phyloP scores from a whole-genome alignment of 768 basidiomycete species.

The Boletus eberwhitei region DNA sequence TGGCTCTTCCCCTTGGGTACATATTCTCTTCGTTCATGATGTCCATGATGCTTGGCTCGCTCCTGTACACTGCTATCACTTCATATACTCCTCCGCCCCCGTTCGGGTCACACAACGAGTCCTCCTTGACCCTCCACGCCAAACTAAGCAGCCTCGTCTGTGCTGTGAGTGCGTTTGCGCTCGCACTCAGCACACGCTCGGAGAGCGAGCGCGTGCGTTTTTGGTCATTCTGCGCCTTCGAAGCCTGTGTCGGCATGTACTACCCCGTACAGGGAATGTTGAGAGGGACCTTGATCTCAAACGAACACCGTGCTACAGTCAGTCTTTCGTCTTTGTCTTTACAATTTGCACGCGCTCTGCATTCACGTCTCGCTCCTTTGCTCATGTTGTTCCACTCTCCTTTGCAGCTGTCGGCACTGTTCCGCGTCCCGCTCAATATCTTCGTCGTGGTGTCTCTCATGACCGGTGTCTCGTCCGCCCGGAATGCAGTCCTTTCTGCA shows the following conservation, averaged over 20 bases:
- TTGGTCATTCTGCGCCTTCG: constrained; percentile 72
- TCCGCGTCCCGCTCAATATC: constrained; percentile 71
- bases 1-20: constrained; percentile 64
- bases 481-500: constrained; percentile 56
- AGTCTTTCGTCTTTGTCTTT: constrained; percentile 16
- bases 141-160: constrained; percentile 66
- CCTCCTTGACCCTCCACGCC: constrained; percentile 57
- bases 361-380: background rate
- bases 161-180: constrained; percentile 52
- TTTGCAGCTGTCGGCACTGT: constrained; percentile 59
- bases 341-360: too few relatives aligned
- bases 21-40: constrained; percentile 83
- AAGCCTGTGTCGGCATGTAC: constrained; percentile 77
- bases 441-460: constrained; percentile 70
- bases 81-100: constrained; percentile 28
- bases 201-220: constrained; percentile 51
- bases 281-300: constrained; percentile 59
- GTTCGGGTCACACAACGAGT: constrained; percentile 25
- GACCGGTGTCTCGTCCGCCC: constrained; percentile 65
- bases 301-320: constrained; percentile 75
- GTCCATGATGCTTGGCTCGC: constrained; percentile 77
- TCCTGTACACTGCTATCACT: constrained; percentile 58
- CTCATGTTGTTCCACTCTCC: background rate
- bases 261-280: constrained; percentile 78
- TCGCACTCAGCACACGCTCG: constrained; percentile 47